These are phyloP conservation scores for Tricholoma bakamatsutake DNA, from an alignment of 768 basidiomycete genomes.

Conservation along the genomic window DNA sequence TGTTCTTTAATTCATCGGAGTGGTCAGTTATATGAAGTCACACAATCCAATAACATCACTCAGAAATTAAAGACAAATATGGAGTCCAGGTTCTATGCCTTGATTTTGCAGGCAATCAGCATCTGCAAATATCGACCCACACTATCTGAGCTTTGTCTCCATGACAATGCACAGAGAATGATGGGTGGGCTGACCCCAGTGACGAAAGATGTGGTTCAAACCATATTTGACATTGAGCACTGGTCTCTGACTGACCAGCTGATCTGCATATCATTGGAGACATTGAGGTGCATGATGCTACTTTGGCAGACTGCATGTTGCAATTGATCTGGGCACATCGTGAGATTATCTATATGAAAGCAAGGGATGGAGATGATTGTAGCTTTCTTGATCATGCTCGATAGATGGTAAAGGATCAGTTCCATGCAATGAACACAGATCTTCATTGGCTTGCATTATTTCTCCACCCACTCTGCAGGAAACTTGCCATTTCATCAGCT, in stretches of 20 bases:
- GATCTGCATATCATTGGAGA: constrained; percentile 24
- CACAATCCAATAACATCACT: constrained; percentile 8
- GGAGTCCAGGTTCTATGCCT: constrained; percentile 19
- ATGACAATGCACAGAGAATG: constrained; percentile 6
- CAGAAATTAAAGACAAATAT: constrained; percentile 19
- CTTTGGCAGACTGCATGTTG: constrained; percentile 28
- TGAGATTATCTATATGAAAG: not conserved
- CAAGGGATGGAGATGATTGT: too few relatives aligned
- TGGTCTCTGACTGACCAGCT: constrained; percentile 23
- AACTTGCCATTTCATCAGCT: too few relatives aligned
- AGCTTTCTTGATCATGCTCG: constrained; percentile 4
- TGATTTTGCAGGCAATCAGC: constrained; percentile 2
- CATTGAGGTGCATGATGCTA: constrained; percentile 23
- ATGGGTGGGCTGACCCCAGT: constrained; percentile 16
- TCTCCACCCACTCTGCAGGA: too few relatives aligned
- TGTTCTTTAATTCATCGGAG: constrained; percentile 27
- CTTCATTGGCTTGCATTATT: too few relatives aligned
- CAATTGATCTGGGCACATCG: constrained; percentile 18
- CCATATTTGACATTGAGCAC: constrained; percentile 15
- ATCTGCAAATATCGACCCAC: constrained; percentile 6
- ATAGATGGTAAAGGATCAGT: not conserved
- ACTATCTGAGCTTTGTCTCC: constrained; percentile 4
- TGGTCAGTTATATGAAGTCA: constrained; percentile 21
- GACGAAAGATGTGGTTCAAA: constrained; percentile 15
- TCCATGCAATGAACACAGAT: not conserved